A percentile compares a stretch with the other conserved stretches of the same genome.
Evolutionary conservation across 371 early-diverging fungal species (phyloP).

Genomic region (Mortierella sp.): DNA sequence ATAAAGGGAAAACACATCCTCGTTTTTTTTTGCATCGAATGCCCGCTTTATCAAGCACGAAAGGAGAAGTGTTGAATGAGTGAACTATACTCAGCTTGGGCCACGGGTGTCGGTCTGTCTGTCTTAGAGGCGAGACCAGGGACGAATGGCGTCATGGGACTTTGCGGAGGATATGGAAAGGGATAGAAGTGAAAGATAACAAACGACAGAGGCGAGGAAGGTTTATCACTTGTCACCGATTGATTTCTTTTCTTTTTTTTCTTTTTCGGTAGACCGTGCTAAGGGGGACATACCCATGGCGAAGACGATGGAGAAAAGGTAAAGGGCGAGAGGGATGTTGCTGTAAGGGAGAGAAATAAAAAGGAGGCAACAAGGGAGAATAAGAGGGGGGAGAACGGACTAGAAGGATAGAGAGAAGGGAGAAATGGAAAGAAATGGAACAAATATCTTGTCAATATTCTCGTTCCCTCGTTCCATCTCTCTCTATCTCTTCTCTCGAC

Average conservation of each 20-base stretch:
- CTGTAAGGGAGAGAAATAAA: background rate
- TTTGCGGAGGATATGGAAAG: background rate
- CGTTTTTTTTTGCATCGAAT: background rate
- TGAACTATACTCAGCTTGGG: background rate
- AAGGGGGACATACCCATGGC: background rate
- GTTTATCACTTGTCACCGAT: no score
- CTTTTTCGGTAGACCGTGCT: background rate
- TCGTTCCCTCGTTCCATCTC: background rate
- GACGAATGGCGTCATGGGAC: background rate
- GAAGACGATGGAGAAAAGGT: background rate
- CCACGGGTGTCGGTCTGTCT: background rate
- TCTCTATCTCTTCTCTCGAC: background rate
- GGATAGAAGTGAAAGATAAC: background rate
- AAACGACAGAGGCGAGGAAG: no score
- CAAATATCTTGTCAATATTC: no score
- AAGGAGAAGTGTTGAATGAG: background rate
- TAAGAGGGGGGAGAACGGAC: background rate
- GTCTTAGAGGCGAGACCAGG: background rate
- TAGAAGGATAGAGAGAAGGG: no score
- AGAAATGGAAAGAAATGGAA: background rate
- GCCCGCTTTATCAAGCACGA: background rate
- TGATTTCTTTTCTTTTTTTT: background rate
- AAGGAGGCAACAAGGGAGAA: background rate
- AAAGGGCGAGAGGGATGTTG: background rate
- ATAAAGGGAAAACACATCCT: background rate